Conservation (phyloP, 2,329 filamentous ascomycete species). For the Alternaria alternata region DNA sequence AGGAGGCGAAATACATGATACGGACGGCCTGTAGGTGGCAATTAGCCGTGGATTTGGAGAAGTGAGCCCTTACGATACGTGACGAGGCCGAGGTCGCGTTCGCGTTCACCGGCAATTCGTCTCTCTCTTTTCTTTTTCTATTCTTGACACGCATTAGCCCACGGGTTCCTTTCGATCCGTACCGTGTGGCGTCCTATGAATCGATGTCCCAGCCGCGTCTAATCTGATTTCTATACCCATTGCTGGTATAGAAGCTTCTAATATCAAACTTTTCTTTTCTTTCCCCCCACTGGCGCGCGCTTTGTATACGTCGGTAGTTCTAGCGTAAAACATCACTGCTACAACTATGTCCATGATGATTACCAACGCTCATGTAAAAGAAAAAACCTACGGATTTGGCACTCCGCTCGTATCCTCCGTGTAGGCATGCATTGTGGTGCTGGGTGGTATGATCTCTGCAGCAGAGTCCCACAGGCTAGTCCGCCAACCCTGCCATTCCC, state of each 20-base stretch:
- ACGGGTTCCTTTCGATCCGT: not conserved
- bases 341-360: not conserved
- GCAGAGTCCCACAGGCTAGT: not conserved
- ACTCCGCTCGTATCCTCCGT: not conserved
- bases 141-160: slow-evolving; percentile 1
- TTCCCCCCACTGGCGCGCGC: not conserved
- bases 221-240: not conserved
- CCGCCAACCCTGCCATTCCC: not conserved
- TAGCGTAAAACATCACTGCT: not conserved
- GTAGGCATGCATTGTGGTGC: not conserved
- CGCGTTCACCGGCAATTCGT: not conserved
- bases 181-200: slow-evolving; percentile 3
- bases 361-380: not conserved
- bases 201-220: not conserved
- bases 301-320: not conserved
- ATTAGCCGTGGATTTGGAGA: slow-evolving; percentile 54
- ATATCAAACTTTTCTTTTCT: not conserved
- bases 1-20: slow-evolving; percentile 42
- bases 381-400: not conserved
- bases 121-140: slow-evolving; percentile 4
- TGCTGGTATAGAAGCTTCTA: not conserved
- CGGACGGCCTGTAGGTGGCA: slow-evolving; percentile 33
- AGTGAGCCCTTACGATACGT: slow-evolving; percentile 55
- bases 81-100: not conserved
- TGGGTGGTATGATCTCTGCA: slow-evolving; percentile 3